Evolutionary conservation across 2,329 filamentous ascomycete genomes (phyloP), one percentile per base, ranked within the genome.

Genomic region (Curvularia spicifera): DNA sequence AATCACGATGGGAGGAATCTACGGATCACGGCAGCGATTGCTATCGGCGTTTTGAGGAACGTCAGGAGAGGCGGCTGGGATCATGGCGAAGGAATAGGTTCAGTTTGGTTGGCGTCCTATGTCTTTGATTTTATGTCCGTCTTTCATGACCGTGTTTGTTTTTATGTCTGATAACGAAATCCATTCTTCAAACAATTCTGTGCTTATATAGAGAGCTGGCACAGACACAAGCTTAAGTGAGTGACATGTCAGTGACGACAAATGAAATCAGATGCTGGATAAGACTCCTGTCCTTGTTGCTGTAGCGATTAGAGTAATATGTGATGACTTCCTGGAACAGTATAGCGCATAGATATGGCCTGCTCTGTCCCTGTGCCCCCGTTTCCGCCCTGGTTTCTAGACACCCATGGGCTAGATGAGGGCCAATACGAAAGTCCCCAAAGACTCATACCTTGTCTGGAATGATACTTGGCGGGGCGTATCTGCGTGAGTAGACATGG

Each of bases 91-190:
- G 40, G 8, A n/a, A 35, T 29, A 37, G 24, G 39, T 54, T 47
- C 24, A 39, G 51, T 49, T 49, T 20, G 43, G 39, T 37, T 24
- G 44, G 55, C 51, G 55, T 57, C 7, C 18, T 45, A 31, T 28
- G 4, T 52, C 33, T 46, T 37, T 13, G 7, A 31, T 6, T 39
- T 39, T 31, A 57, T 54, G 51, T 28, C 31, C 29, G 26, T 35
- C 20, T 40, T 56, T 43, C 28, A 48, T 37, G 35, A 31, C 37
- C 31, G 29, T 45, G 44, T 47, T 48, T 47, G 8, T 28, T 35
- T 42, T 53, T 9, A 20, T 15, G 42, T 24, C 24, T 29, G 13
- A 48, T 43, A 47, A 57, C 35, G 43, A 53, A 45, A 53, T 53
- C 22, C 24, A 43, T 53, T 28, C 37, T 35, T 35, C n/a, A 10